phyloP scores from a whole-genome alignment of 2,329 filamentous ascomycete genomes.

The Fusarium xyrophilum region DNA sequence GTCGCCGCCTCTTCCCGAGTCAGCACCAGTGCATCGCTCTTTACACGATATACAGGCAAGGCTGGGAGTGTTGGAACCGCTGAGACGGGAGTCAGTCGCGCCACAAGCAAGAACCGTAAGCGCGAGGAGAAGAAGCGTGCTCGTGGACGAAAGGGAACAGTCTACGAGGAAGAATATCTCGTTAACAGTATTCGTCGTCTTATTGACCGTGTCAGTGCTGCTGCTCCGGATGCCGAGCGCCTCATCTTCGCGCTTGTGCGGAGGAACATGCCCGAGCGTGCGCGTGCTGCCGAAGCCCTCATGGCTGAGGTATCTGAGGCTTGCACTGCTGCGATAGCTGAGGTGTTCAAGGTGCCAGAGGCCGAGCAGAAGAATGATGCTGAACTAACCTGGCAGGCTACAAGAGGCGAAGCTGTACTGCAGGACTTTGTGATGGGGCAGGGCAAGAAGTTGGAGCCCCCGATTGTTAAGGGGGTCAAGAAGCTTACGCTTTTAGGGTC shows the following conservation, averaged over 20 bases:
- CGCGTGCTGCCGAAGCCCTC: conserved; percentile 75
- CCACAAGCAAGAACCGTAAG: conserved; percentile 85
- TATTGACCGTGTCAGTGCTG: conserved; percentile 79
- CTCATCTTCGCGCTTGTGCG: conserved; percentile 80
- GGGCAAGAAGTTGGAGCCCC: conserved; percentile 55
- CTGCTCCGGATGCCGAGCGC: conserved; percentile 73
- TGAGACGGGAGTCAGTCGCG: conserved; percentile 75
- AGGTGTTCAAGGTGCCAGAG: conserved; percentile 66
- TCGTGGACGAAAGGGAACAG: conserved; percentile 91
- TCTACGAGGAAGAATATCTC: conserved; percentile 98
- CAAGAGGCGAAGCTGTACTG: conserved; percentile 61
- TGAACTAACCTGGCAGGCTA: conserved; percentile 45
- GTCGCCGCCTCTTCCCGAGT: conserved; percentile 82
- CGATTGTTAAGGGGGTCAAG: conserved; percentile 57
- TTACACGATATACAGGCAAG: conserved; percentile 88
- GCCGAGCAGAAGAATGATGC: conserved; percentile 28
- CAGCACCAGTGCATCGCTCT: conserved; percentile 84
- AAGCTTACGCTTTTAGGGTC: conserved; percentile 60
- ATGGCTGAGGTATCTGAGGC: conserved; percentile 76
- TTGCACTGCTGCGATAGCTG: conserved; percentile 70
- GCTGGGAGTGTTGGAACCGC: conserved; percentile 68
- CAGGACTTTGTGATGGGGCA: conserved; percentile 57
- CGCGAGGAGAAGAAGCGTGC: conserved; percentile 96
- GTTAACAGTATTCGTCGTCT: conserved; percentile 85
- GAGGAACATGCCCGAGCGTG: conserved; percentile 86